Conservation (phyloP, 306 rosid genomes). For the Cicer pinnatifidum region DNA sequence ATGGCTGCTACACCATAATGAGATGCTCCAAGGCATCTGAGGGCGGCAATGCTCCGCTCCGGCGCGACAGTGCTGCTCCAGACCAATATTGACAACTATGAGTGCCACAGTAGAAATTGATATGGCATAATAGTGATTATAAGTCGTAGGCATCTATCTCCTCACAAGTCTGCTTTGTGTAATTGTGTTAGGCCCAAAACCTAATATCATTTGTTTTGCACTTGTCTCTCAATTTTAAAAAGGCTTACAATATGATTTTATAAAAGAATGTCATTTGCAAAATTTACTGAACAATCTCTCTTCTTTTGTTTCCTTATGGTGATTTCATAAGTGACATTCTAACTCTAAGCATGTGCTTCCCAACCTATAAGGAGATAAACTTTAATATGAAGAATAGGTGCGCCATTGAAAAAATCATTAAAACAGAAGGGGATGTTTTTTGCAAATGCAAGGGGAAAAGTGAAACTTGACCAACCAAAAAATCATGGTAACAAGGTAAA, state of each 20-base stretch:
- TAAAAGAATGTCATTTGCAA: neutral
- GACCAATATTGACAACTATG: too few species aligned
- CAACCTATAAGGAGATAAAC: constrained; percentile 3
- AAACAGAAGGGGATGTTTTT: neutral
- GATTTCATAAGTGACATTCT: neutral
- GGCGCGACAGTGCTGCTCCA: too few species aligned
- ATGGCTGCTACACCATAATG: too few species aligned
- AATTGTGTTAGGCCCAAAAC: neutral
- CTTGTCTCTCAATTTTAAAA: constrained; percentile 5
- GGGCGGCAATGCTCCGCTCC: too few species aligned
- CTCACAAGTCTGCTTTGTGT: constrained; percentile 1
- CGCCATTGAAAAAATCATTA: constrained; percentile 14
- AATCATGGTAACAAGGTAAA: constrained; percentile 29
- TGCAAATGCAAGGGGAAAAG: constrained; percentile 15
- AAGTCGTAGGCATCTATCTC: neutral
- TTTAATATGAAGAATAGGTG: neutral
- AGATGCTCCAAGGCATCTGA: too few species aligned
- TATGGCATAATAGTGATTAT: neutral
- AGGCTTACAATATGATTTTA: neutral
- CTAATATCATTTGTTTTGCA: neutral
- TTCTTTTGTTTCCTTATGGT: neutral
- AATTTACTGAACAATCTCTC: constrained; percentile 7
- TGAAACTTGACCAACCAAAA: constrained; percentile 9
- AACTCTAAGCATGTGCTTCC: constrained; percentile 3
- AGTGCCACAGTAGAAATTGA: neutral